Evolutionary conservation across 495 filamentous ascomycete genomes (phyloP), one percentile per base, ranked within the genome.

Genomic region (Entonaema liquescens): DNA sequence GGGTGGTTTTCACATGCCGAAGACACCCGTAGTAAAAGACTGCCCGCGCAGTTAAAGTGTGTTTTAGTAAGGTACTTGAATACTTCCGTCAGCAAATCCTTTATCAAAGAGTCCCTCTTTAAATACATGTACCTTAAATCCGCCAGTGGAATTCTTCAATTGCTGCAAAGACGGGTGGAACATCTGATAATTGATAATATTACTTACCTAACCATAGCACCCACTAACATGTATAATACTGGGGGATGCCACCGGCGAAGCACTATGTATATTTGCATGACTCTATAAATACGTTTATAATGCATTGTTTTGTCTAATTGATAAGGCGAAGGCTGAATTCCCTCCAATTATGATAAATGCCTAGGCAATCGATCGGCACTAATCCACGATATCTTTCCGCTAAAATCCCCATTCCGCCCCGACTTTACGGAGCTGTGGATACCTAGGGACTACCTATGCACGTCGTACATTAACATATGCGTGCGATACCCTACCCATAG

Each of bases 1-100:
- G n/a, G n/a, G n/a, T 35, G n/a, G 6, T 23, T 65, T 66, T 71
- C 68, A 71, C 68, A 71, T 71, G 68, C 52, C 62, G 40, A 38
- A 21, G 26, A 19, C 9, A 54, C n/a, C n/a, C n/a, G n/a, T n/a
- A n/a, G n/a, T n/a, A n/a, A n/a, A n/a, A n/a, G n/a, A n/a, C n/a
- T n/a, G n/a, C n/a, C n/a, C n/a, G n/a, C n/a, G n/a, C 11, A 57
- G 9, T 44, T 44, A 44, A 44, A 17, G 8, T 44, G 40, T 44
- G 40, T 44, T 44, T 44, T 44, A 44, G 17, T 44, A 44, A 47
- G 54, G 54, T 57, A 57, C 54, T 29, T 28, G 15, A 53, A 29
- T n/a, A n/a, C n/a, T n/a, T n/a, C n/a, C n/a, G n/a, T n/a, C n/a
- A n/a, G n/a, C n/a, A n/a, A n/a, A n/a, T 52, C 49, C 28, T 26